phyloP scores from a whole-genome alignment of 2,329 filamentous ascomycete species.

The Ascochyta lentis region DNA sequence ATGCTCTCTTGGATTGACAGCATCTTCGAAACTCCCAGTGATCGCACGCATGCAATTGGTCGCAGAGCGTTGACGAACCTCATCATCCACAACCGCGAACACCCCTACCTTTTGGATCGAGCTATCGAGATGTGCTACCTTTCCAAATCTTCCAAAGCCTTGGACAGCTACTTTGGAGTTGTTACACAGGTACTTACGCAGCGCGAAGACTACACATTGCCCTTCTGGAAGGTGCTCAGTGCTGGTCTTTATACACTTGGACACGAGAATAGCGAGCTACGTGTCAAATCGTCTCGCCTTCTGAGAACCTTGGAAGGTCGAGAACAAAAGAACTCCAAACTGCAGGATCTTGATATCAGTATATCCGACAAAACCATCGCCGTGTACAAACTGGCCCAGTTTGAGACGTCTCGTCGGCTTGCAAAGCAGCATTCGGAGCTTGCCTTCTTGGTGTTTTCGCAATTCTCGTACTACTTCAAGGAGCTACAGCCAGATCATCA shows the following conservation, averaged over 20 bases:
- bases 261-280: constrained; percentile 86
- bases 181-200: constrained; percentile 87
- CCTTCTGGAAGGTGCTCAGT: constrained; percentile 90
- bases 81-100: constrained; percentile 87
- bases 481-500: constrained; percentile 82
- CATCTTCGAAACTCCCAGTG: constrained; percentile 90
- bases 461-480: constrained; percentile 93
- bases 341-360: constrained; percentile 97
- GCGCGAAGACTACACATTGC: constrained; percentile 78
- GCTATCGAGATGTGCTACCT: constrained; percentile 92
- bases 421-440: constrained; percentile 87
- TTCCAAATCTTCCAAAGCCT: constrained; percentile 77
- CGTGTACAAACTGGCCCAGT: constrained; percentile 96
- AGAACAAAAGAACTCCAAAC: constrained; percentile 83
- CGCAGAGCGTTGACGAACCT: constrained; percentile 87
- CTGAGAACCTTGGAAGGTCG: constrained; percentile 82
- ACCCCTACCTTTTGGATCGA: constrained; percentile 83
- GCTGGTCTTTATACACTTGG: constrained; percentile 91
- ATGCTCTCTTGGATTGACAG: constrained; percentile 96
- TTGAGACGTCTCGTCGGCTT: constrained; percentile 90
- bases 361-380: constrained; percentile 98
- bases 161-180: constrained; percentile 95
- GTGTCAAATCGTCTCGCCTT: constrained; percentile 84
- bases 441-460: constrained; percentile 93
- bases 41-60: constrained; percentile 90